Conservation (phyloP, 2,329 filamentous ascomycete genomes). For the Coleophoma cylindrospora region DNA sequence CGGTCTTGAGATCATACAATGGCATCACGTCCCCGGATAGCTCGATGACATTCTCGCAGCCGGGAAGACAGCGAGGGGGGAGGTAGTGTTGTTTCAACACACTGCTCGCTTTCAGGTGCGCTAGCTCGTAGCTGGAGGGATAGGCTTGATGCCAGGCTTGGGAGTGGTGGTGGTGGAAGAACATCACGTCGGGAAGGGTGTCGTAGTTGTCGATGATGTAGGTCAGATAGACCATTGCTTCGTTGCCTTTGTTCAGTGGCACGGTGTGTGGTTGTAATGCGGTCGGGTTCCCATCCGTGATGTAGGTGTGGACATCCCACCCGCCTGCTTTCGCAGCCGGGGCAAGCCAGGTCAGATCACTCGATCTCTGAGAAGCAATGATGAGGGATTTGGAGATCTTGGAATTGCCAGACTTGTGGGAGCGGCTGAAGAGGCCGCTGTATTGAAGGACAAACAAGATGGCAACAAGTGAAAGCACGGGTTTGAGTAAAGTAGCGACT, state of each 20-base stretch:
- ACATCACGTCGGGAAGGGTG: not conserved
- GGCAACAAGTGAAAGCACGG: not conserved
- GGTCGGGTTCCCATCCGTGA: constrained; percentile 40
- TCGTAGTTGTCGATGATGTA: constrained; percentile 18
- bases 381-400: constrained; percentile 30
- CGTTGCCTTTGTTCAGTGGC: constrained; percentile 43
- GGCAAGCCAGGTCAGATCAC: constrained; percentile 26
- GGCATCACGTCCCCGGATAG: constrained; percentile 25
- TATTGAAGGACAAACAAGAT: constrained; percentile 1
- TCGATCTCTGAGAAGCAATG: constrained; percentile 40
- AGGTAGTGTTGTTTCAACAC: not conserved
- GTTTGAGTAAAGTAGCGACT: too few species aligned
- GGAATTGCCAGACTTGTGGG: not conserved
- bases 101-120: not conserved
- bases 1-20: constrained; percentile 4
- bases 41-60: constrained; percentile 35
- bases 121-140: not conserved
- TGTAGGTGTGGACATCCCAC: constrained; percentile 30
- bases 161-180: not conserved
- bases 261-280: constrained; percentile 38
- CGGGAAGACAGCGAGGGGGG: not conserved
- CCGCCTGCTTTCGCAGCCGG: constrained; percentile 1
- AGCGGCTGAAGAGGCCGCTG: not conserved
- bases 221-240: constrained; percentile 48
- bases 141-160: not conserved